phyloP scores from a whole-genome alignment of 129 eudicot species.

The sunflower (Helianthus annuus) region HanXRQr2.0-SUNRISE NC_035437.2:167036538-167037037 shows the following conservation, averaged over 20 bases:
- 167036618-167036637: conserved; percentile 41
- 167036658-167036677: conserved; percentile 41
- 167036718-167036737: conserved; percentile 56
- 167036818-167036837: conserved; percentile 52
- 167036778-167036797: conserved; percentile 99
- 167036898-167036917: conserved; percentile 85
- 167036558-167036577: conserved; percentile 41
- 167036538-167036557: conserved; percentile 51
- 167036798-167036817: conserved; percentile 85
- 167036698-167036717: conserved; percentile 45
- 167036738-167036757: conserved; percentile 77
- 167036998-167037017: conserved; percentile 97
- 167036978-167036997: conserved; percentile 92
- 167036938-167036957: conserved; percentile 74
- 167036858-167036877: conserved; percentile 85
- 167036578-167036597: conserved; percentile 42
- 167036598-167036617: conserved; percentile 24
- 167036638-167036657: conserved; percentile 47
- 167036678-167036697: conserved; percentile 49
- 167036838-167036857: conserved; percentile 73
- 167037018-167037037: conserved; percentile 87
- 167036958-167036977: conserved; percentile 73
- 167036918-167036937: conserved; percentile 83
- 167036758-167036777: conserved; percentile 87
- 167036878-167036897: conserved; percentile 93